These are phyloP conservation scores for Graphiopsis chlorocephala DNA, from an alignment of 2,329 filamentous ascomycete genomes.

Conservation along the genomic window DNA sequence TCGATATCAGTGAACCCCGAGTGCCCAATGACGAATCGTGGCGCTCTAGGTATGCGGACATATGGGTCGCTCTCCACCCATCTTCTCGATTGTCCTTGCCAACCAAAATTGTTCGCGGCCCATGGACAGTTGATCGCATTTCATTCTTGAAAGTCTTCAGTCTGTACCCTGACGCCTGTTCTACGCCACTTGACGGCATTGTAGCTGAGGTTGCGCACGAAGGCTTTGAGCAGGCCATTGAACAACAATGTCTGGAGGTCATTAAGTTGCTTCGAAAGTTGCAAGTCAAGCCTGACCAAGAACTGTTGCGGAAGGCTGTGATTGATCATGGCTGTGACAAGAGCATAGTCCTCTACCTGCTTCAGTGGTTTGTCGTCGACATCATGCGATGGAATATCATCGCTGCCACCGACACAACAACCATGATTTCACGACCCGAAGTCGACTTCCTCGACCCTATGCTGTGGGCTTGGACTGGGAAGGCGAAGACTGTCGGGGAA, in stretches of 20 bases:
- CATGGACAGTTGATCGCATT: conserved; percentile 27
- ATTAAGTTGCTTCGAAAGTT: conserved; percentile 27
- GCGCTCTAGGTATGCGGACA: neutral
- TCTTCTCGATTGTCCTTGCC: conserved; percentile 22
- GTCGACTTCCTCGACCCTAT: conserved; percentile 34
- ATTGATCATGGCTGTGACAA: conserved; percentile 33
- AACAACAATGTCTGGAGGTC: conserved; percentile 20
- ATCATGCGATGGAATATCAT: neutral
- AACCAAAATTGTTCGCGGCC: conserved; percentile 23
- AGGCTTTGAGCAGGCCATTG: conserved; percentile 31
- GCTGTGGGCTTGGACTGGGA: conserved; percentile 36
- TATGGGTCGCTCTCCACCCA: conserved; percentile 24
- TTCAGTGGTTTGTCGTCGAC: conserved; percentile 16
- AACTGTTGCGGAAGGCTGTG: conserved; percentile 31
- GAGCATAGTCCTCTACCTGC: conserved; percentile 27
- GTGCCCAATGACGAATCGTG: neutral
- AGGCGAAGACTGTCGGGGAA: conserved; percentile 24
- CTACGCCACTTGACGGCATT: conserved; percentile 15
- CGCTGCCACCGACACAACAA: neutral
- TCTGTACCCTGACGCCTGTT: neutral
- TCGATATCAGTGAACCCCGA: conserved; percentile 4
- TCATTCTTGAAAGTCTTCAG: conserved; percentile 14
- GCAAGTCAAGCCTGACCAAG: conserved; percentile 25
- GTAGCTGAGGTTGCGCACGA: conserved; percentile 28
- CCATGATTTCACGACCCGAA: neutral